Conservation (phyloP, 129 eudicot species). For the Tanacetum coccineum region DNA sequence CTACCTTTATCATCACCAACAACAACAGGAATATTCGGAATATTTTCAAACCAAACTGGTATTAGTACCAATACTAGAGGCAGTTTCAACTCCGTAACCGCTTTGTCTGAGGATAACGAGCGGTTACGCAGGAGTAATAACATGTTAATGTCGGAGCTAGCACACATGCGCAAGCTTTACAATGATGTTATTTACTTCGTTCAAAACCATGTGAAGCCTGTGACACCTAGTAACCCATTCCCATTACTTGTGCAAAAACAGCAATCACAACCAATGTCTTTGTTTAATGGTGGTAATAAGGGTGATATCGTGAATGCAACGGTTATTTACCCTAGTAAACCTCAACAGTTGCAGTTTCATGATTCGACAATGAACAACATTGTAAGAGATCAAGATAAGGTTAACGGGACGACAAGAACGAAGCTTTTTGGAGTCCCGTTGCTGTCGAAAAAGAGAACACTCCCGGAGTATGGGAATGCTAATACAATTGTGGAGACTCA, state of each 20-base stretch:
- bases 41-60: conserved; percentile 13
- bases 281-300: conserved; percentile 15
- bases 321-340: conserved; percentile 21
- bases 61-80: not conserved
- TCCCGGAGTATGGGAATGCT: conserved; percentile 39
- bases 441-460: conserved; percentile 72
- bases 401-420: conserved; percentile 20
- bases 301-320: conserved; percentile 6
- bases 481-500: conserved; percentile 38
- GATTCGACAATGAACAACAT: conserved; percentile 26
- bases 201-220: conserved; percentile 90
- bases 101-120: conserved; percentile 81
- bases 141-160: conserved; percentile 78
- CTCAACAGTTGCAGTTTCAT: conserved; percentile 17
- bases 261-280: not conserved
- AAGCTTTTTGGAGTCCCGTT: conserved; percentile 85
- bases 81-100: conserved; percentile 37
- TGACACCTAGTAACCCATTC: conserved; percentile 49
- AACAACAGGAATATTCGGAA: conserved; percentile 13
- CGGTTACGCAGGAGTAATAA: conserved; percentile 72
- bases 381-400: conserved; percentile 23
- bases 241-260: conserved; percentile 18
- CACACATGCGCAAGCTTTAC: conserved; percentile 88
- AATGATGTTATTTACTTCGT: conserved; percentile 89
- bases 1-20: conserved; percentile 54